A percentile compares a stretch with the other conserved stretches of the same genome.
Evolutionary conservation across 305 asterid species (phyloP).

Genomic region (Fraxinus nigra): DNA sequence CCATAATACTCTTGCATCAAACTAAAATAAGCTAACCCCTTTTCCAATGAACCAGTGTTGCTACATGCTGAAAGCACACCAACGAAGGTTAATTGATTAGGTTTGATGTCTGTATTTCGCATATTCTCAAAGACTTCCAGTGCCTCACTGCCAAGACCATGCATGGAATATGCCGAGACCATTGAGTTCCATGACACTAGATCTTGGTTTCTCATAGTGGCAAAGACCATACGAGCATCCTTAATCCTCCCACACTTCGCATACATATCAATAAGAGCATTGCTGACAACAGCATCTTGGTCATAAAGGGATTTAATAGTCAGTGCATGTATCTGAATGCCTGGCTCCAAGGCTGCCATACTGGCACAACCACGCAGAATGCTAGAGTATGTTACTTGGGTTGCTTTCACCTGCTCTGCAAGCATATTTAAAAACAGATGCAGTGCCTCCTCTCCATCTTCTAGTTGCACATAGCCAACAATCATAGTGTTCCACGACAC

Average conservation of each 20-base stretch:
- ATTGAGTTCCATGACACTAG: conserved; percentile 79
- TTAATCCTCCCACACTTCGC: conserved; percentile 73
- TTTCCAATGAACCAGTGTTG: conserved; percentile 71
- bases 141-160: conserved; percentile 77
- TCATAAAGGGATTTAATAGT: conserved; percentile 57
- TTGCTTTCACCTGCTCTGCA: conserved; percentile 52
- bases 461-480: conserved; percentile 71
- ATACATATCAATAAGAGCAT: conserved; percentile 82
- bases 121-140: conserved; percentile 55
- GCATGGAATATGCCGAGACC: conserved; percentile 83
- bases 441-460: conserved; percentile 66
- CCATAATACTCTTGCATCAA: conserved; percentile 59
- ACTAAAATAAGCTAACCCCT: conserved; percentile 56
- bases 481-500: conserved; percentile 91
- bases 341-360: conserved; percentile 73
- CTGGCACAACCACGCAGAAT: conserved; percentile 79
- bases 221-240: conserved; percentile 67
- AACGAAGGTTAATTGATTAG: conserved; percentile 68
- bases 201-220: conserved; percentile 46
- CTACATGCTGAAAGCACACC: conserved; percentile 89
- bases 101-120: conserved; percentile 46
- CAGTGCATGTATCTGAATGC: conserved; percentile 68
- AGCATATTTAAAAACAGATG: conserved; percentile 54
- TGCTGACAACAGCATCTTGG: conserved; percentile 63
- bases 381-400: conserved; percentile 80